These are phyloP conservation scores for Solanum paucissectum DNA, from an alignment of 257 asterid species.

Conservation along the genomic window DNA sequence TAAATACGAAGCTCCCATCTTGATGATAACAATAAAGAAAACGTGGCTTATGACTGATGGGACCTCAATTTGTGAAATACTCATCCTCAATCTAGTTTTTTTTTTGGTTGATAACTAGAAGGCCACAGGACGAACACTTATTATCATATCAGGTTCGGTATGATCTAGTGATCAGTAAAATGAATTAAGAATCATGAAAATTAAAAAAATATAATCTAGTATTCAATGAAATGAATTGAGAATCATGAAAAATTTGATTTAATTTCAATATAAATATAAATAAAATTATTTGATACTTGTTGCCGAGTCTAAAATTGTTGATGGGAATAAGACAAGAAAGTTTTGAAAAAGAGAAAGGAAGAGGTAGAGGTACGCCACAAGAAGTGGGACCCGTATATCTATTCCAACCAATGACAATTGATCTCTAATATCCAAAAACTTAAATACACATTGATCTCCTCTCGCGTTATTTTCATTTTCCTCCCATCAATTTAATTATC, in stretches of 20 bases:
- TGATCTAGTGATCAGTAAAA: background rate
- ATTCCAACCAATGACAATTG: conserved; percentile 38
- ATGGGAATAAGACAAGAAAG: background rate
- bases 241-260: no score
- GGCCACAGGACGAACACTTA: background rate
- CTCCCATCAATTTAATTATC: background rate
- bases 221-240: no score
- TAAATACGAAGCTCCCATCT: background rate
- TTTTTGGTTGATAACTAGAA: background rate
- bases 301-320: background rate
- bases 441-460: background rate
- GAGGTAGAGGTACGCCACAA: conserved; percentile 29
- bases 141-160: background rate
- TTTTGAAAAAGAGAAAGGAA: background rate
- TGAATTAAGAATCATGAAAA: no score
- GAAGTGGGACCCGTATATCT: conserved; percentile 33
- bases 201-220: no score
- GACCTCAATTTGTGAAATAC: background rate
- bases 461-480: background rate
- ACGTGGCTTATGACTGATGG: background rate
- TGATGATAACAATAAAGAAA: background rate
- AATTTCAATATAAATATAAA: no score
- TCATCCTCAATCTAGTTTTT: background rate
- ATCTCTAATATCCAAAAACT: conserved; percentile 10
- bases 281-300: no score